A percentile compares a stretch with the other conserved stretches of the same genome.
phyloP scores from a whole-genome alignment of 805 yeast genomes.

The Blastobotrys muscicola region DNA sequence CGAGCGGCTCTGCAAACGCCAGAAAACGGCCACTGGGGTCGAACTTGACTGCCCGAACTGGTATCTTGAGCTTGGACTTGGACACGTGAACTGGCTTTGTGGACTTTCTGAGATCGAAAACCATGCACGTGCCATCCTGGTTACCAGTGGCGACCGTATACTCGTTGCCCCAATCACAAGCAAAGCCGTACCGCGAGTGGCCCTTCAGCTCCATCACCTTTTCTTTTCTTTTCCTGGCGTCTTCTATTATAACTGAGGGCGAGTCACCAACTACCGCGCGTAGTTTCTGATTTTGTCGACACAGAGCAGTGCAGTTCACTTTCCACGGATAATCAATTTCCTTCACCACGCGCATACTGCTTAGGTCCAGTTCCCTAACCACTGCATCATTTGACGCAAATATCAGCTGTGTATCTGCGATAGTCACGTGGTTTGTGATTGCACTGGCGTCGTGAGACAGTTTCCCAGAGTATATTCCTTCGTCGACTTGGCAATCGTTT shows the following conservation, averaged over 20 bases:
- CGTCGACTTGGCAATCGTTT: slow-evolving; percentile 22
- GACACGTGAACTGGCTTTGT: slow-evolving; percentile 23
- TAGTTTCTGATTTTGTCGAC: slow-evolving; percentile 36
- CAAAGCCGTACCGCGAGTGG: slow-evolving; percentile 48
- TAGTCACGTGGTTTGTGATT: slow-evolving; percentile 38
- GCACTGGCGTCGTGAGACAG: slow-evolving; percentile 39
- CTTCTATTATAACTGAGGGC: slow-evolving; percentile 35
- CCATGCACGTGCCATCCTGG: slow-evolving; percentile 48
- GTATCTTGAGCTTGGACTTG: slow-evolving; percentile 34
- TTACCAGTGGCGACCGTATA: slow-evolving; percentile 44
- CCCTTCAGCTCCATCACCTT: slow-evolving; percentile 28
- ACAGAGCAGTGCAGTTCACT: slow-evolving; percentile 39
- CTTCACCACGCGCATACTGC: slow-evolving; percentile 14
- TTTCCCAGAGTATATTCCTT: slow-evolving; percentile 22
- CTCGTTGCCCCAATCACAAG: slow-evolving; percentile 47
- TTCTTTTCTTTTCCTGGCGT: slow-evolving; percentile 26
- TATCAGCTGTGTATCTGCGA: slow-evolving; percentile 27
- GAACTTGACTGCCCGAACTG: slow-evolving; percentile 45
- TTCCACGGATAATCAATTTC: slow-evolving; percentile 35
- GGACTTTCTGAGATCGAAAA: slow-evolving; percentile 40
- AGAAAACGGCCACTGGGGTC: slow-evolving; percentile 37
- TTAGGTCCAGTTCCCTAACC: slow-evolving; percentile 35
- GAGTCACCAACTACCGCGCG: slow-evolving; percentile 45
- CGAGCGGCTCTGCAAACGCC: slow-evolving; percentile 51
- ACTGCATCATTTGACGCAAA: slow-evolving; percentile 44